Percentiles rank a stretch among this genome's conserved stretches.
phyloP scores from a whole-genome alignment of 495 filamentous ascomycete species.

The Annulohypoxylon nitens region DNA sequence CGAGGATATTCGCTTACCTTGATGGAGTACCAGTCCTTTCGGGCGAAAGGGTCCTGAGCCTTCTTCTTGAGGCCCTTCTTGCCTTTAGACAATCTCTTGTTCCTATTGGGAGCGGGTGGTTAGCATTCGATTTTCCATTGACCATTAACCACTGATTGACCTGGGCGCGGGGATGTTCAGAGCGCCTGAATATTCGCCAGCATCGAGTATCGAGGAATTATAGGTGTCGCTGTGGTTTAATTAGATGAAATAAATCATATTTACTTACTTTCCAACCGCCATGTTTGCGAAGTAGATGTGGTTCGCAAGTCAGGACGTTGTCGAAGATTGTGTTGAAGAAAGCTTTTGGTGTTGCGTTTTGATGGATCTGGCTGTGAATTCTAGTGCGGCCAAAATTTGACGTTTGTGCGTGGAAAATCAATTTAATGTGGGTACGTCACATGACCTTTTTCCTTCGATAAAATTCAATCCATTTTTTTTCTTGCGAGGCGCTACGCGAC shows the following conservation, averaged over 20 bases:
- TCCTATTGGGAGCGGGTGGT: slow-evolving; percentile 77
- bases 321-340: slow-evolving; percentile 43
- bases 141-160: not conserved
- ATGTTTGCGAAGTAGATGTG: slow-evolving; percentile 71
- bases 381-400: slow-evolving; percentile 53
- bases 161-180: slow-evolving; percentile 34
- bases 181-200: slow-evolving; percentile 36
- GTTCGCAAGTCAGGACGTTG: slow-evolving; percentile 52
- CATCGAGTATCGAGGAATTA: slow-evolving; percentile 31
- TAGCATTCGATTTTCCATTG: slow-evolving; percentile 53
- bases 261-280: slow-evolving; percentile 91
- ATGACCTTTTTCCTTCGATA: slow-evolving; percentile 28
- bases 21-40: slow-evolving; percentile 98
- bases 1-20: slow-evolving; percentile 73
- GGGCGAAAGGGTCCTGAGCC: slow-evolving; percentile 93
- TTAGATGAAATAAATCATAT: slow-evolving; percentile 9
- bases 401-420: slow-evolving; percentile 50
- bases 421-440: slow-evolving; percentile 34
- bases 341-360: slow-evolving; percentile 47
- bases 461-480: slow-evolving; percentile 14
- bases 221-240: slow-evolving; percentile 36
- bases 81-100: slow-evolving; percentile 99
- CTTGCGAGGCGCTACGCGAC: slow-evolving; percentile 1
- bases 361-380: slow-evolving; percentile 51
- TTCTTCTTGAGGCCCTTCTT: slow-evolving; percentile 99